Percentiles rank a stretch among this genome's conserved stretches.
phyloP scores from a whole-genome alignment of 2,329 filamentous ascomycete species.

The Trichoderma sp. region DNA sequence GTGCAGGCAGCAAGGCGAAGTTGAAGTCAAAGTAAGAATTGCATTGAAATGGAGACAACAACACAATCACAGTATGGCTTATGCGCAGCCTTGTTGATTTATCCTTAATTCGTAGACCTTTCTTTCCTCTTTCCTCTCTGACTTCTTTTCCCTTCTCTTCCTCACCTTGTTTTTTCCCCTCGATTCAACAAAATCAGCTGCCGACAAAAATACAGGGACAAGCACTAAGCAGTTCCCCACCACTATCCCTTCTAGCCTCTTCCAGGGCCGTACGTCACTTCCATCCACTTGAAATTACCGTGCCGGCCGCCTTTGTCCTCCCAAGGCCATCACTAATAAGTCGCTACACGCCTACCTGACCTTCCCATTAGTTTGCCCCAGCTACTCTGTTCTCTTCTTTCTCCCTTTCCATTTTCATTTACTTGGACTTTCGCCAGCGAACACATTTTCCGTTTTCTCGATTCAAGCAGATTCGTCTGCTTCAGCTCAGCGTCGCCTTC shows the following conservation, averaged over 20 bases:
- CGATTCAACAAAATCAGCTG: background rate
- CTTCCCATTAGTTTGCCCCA: conserved; percentile 10
- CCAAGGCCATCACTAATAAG: conserved; percentile 23
- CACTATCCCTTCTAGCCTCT: conserved; percentile 13
- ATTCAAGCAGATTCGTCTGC: background rate
- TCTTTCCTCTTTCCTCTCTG: background rate
- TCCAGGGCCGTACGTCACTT: conserved; percentile 25
- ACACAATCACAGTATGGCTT: background rate
- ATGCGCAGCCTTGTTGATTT: background rate
- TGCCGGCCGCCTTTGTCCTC: conserved; percentile 16
- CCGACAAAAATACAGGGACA: conserved; percentile 5
- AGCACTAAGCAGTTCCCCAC: conserved; percentile 3
- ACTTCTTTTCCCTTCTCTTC: background rate
- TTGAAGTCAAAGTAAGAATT: background rate
- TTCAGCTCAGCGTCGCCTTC: conserved; percentile 1
- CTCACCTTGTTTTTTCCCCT: background rate
- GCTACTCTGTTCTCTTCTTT: conserved; percentile 1
- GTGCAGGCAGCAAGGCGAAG: conserved; percentile 1
- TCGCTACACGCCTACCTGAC: conserved; percentile 11
- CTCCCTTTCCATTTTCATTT: conserved; percentile 1
- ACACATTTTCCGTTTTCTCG: background rate
- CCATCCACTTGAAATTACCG: conserved; percentile 18
- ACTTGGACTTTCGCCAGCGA: background rate
- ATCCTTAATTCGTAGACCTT: background rate
- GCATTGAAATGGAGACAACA: background rate